These are phyloP conservation scores for Myochromella boudieri DNA, from an alignment of 768 basidiomycete species.

Conservation along the genomic window DNA sequence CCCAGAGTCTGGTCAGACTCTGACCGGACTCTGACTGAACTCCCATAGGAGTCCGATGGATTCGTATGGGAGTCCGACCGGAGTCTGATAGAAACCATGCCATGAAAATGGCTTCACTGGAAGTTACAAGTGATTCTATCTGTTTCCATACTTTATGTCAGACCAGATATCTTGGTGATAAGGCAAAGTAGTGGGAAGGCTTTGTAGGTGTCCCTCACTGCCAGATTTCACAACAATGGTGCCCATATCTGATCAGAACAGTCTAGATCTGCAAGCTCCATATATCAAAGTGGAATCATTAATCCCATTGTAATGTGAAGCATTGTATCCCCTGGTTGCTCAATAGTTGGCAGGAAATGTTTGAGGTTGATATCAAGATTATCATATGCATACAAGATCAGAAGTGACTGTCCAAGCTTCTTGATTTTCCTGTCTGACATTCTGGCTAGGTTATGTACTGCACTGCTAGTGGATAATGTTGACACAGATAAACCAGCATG, in stretches of 20 bases:
- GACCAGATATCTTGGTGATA: too few species aligned
- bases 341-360: constrained; percentile 25
- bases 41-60: too few species aligned
- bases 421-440: constrained; percentile 17
- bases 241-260: constrained; percentile 31
- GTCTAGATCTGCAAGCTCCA: constrained; percentile 24
- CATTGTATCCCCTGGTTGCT: constrained; percentile 23
- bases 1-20: too few species aligned
- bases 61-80: too few species aligned
- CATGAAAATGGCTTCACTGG: too few species aligned
- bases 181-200: too few species aligned
- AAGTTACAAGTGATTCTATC: too few species aligned
- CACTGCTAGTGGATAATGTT: constrained; percentile 19
- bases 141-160: too few species aligned
- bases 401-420: constrained; percentile 22
- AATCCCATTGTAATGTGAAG: constrained; percentile 33
- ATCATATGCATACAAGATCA: constrained; percentile 34
- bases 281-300: constrained; percentile 26
- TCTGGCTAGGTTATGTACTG: constrained; percentile 23
- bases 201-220: too few species aligned
- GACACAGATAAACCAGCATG: constrained; percentile 30
- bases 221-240: too few species aligned
- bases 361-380: constrained; percentile 43
- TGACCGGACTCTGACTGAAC: too few species aligned
- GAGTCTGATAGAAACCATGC: too few species aligned